Percentiles rank a stretch among this genome's conserved stretches.
These are phyloP conservation scores for Kitagawia praeruptora DNA, from an alignment of 129 eudicot genomes.

Conservation along the genomic window DNA sequence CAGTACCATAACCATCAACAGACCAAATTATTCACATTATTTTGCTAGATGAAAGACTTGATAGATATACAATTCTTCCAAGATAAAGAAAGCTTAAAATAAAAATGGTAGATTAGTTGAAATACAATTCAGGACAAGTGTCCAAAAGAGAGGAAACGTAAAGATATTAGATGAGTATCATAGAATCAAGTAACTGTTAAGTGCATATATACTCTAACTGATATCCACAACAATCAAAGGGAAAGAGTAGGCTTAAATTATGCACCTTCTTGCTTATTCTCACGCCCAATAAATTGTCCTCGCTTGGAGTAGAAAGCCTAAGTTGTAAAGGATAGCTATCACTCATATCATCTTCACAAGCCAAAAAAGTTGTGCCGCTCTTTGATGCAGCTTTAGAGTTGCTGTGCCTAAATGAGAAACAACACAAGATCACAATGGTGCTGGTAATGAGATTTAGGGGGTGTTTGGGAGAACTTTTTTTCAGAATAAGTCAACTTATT, in stretches of 20 bases:
- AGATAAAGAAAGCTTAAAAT: neutral
- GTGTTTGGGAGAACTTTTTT: too few relatives aligned
- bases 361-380: slow-evolving; percentile 42
- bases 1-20: neutral
- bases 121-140: neutral
- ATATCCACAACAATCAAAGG: neutral
- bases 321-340: slow-evolving; percentile 95
- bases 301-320: slow-evolving; percentile 71
- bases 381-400: slow-evolving; percentile 42
- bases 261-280: slow-evolving; percentile 85
- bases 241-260: neutral
- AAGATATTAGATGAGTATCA: neutral
- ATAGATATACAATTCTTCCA: neutral
- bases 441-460: slow-evolving; percentile 2
- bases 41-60: neutral
- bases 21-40: neutral
- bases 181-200: neutral
- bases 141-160: neutral
- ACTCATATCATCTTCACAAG: slow-evolving; percentile 69
- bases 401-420: slow-evolving; percentile 67
- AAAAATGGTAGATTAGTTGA: neutral
- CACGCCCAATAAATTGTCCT: slow-evolving; percentile 59
- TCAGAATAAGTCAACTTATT: too few relatives aligned
- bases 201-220: neutral
- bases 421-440: neutral